phyloP scores from a whole-genome alignment of 2,329 filamentous ascomycete genomes.

The Tolypocladium tropicale region DNA sequence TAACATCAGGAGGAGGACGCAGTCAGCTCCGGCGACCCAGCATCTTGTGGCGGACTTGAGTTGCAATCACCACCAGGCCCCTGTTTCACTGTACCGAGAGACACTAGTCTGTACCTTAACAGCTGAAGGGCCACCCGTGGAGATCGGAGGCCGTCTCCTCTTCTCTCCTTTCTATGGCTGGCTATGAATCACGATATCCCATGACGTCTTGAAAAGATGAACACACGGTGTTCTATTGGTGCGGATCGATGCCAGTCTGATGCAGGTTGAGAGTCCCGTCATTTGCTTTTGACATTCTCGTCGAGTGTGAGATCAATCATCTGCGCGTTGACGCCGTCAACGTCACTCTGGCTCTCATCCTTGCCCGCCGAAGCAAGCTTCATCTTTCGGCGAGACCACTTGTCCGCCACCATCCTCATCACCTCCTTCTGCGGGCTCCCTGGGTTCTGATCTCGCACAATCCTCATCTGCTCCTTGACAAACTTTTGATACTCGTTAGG shows the following conservation, averaged over 20 bases:
- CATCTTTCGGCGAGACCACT: constrained; percentile 43
- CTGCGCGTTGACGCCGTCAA: not conserved
- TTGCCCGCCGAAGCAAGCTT: constrained; percentile 23
- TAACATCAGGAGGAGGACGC: not conserved
- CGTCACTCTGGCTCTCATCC: constrained; percentile 6
- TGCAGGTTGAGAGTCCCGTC: not conserved
- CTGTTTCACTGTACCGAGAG: too few relatives aligned
- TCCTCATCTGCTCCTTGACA: constrained; percentile 58
- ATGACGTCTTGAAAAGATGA: too few relatives aligned
- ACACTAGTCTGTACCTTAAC: not conserved
- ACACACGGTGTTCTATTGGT: not conserved
- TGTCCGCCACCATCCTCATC: constrained; percentile 55
- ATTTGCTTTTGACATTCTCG: not conserved
- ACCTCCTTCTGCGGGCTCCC: constrained; percentile 53
- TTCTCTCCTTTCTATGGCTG: too few relatives aligned
- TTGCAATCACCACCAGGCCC: not conserved
- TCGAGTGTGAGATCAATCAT: not conserved
- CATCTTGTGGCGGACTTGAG: not conserved
- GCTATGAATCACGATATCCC: not conserved
- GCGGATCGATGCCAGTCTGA: not conserved
- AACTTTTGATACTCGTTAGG: constrained; percentile 38
- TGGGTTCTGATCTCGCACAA: constrained; percentile 45
- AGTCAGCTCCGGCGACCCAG: not conserved
- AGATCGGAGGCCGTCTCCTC: not conserved
- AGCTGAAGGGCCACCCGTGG: not conserved